Base-by-base conservation (phyloP, 768 basidiomycete species). In the Russula compacta region DNA sequence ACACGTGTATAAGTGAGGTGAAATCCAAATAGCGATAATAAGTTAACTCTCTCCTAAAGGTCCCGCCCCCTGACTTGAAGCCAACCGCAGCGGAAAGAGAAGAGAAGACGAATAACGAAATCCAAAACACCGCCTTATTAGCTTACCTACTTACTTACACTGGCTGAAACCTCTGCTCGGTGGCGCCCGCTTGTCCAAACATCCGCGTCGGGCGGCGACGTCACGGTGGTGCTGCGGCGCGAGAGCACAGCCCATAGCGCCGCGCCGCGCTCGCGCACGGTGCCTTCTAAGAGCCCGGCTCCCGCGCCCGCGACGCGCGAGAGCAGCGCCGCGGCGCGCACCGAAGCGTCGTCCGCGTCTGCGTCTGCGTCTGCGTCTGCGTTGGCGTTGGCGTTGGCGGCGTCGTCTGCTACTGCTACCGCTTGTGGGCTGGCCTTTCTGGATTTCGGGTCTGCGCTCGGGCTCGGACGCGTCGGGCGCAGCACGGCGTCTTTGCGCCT, bases 401-500 rank as follows among this genome's bases (percentile, higher is more conserved):
- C 24, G 24, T 29, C 24, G n/a, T n/a, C n/a, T n/a, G n/a, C n/a
- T 29, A 3, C 24, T 29, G 24, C 24, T 29, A 29, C 24, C 24
- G 24, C 24, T 29, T 2, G 24, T 29, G 24, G 24, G 24, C 3
- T 3, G 24, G 24, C 24, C 24, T 29, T n/a, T n/a, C n/a, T 29
- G 24, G 24, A 29, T 29, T 15, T 19, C 6, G 53, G 38, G 36
- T 42, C 47, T 24, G 40, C 19, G 19, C 33, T 15, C 1, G 6
- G 12, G 40, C 40, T 17, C 15, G 33, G 7, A 44, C n/a, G 53
- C 19, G 39, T 4, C 11, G 48, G 17, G 50, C 56, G 55, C 21
- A 56, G 54, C 0, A 61, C 60, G 36, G 60, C 60, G 38, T 61
- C 60, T 17, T 58, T 61, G 60, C 60, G 60, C 15, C 19, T 56